Evolutionary conservation across 2,329 filamentous ascomycete genomes (phyloP).

Genomic region (Arthrobotrys conoides): DNA sequence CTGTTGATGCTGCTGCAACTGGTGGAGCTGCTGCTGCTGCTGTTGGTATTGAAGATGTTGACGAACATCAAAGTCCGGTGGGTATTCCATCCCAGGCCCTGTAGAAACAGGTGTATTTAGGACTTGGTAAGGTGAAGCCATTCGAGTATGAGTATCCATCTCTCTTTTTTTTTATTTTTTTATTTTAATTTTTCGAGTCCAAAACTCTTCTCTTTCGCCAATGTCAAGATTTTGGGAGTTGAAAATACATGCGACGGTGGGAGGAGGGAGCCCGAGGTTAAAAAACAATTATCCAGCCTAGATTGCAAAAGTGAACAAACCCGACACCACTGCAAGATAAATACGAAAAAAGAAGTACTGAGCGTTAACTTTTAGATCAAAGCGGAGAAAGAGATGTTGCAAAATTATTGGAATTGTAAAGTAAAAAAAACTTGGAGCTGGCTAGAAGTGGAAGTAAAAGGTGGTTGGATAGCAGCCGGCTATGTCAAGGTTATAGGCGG

Average conservation of each 20-base stretch:
- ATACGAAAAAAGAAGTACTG: conserved; percentile 27
- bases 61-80: conserved; percentile 55
- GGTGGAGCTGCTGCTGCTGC: conserved; percentile 37
- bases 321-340: conserved; percentile 25
- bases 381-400: conserved; percentile 27
- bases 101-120: conserved; percentile 51
- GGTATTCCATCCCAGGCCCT: conserved; percentile 49
- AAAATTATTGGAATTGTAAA: conserved; percentile 30
- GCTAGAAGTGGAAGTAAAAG: conserved; percentile 47
- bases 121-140: conserved; percentile 51
- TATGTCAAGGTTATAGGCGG: conserved; percentile 57
- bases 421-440: conserved; percentile 48
- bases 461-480: conserved; percentile 55
- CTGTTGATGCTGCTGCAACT: conserved; percentile 34
- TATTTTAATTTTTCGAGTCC: not conserved
- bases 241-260: conserved; percentile 42
- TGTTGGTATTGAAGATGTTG: conserved; percentile 55
- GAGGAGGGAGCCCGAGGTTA: conserved; percentile 28
- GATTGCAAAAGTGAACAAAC: conserved; percentile 35
- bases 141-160: conserved; percentile 55
- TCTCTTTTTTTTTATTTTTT: conserved; percentile 33
- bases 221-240: conserved; percentile 30
- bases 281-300: conserved; percentile 44
- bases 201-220: conserved; percentile 26
- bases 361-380: conserved; percentile 25